Conservation (phyloP, 1,139 yeast species). For the Lodderomyces jiufengensis region DNA sequence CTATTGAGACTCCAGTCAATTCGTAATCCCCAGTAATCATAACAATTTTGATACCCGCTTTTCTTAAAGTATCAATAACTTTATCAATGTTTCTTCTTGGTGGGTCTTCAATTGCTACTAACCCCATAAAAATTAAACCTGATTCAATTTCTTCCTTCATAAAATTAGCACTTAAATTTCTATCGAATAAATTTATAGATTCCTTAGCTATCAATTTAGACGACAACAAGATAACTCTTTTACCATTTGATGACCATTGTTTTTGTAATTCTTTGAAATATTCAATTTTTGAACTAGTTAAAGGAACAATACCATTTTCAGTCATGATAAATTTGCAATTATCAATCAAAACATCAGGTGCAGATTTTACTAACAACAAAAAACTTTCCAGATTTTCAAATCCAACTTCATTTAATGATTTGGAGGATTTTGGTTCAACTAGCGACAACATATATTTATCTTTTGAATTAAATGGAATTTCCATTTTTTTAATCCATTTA, state of each 20-base stretch:
- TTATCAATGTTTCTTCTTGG: constrained; percentile 43
- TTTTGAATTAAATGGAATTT: constrained; percentile 45
- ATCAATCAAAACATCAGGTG: constrained; percentile 45
- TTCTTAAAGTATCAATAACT: constrained; percentile 34
- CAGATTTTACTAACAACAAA: constrained; percentile 43
- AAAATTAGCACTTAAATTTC: constrained; percentile 14
- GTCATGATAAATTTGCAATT: constrained; percentile 26
- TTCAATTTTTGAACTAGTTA: constrained; percentile 15
- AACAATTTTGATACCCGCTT: constrained; percentile 48
- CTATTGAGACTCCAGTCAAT: constrained; percentile 51
- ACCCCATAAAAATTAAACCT: constrained; percentile 34
- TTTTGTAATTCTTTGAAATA: constrained; percentile 27
- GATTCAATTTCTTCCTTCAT: constrained; percentile 14
- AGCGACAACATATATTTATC: constrained; percentile 46
- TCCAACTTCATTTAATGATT: constrained; percentile 14
- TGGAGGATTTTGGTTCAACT: constrained; percentile 15
- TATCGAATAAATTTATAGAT: constrained; percentile 9
- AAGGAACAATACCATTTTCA: constrained; percentile 11
- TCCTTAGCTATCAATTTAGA: constrained; percentile 20
- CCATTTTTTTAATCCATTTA: constrained; percentile 19
- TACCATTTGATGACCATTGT: constrained; percentile 40
- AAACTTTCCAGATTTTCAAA: constrained; percentile 12
- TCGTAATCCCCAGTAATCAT: constrained; percentile 58
- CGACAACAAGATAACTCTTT: constrained; percentile 44
- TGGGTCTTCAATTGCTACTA: constrained; percentile 51